Conservation (phyloP, 2,329 filamentous ascomycete species). For the Drechslera avenae region DNA sequence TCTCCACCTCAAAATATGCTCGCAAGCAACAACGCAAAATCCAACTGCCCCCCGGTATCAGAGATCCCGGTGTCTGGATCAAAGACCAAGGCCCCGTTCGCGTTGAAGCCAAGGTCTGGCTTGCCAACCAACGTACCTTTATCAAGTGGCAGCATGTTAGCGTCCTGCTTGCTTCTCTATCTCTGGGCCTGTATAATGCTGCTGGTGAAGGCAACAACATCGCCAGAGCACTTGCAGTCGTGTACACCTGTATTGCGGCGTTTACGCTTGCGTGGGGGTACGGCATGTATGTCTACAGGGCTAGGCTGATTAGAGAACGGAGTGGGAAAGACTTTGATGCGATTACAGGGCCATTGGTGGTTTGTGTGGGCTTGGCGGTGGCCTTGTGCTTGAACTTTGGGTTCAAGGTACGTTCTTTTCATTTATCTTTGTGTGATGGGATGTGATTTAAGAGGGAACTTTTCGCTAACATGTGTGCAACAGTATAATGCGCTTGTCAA, state of each 20-base stretch:
- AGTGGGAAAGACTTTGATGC: conserved; percentile 95
- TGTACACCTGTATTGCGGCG: conserved; percentile 79
- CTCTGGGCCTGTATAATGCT: conserved; percentile 85
- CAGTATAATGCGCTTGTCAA: conserved; percentile 30
- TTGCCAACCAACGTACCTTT: conserved; percentile 97
- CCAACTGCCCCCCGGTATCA: conserved; percentile 82
- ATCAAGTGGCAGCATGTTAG: conserved; percentile 98
- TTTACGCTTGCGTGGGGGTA: conserved; percentile 91
- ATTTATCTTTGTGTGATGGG: not conserved
- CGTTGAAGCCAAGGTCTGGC: conserved; percentile 97
- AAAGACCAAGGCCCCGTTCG: conserved; percentile 92
- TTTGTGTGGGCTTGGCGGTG: conserved; percentile 77
- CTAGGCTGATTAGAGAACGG: conserved; percentile 78
- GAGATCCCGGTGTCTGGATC: conserved; percentile 83
- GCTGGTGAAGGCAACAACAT: conserved; percentile 76
- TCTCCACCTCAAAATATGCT: conserved; percentile 75
- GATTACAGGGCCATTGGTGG: conserved; percentile 78
- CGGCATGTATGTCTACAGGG: conserved; percentile 75
- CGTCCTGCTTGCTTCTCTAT: conserved; percentile 82
- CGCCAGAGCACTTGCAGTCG: conserved; percentile 77
- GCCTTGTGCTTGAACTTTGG: conserved; percentile 86
- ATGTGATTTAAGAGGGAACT: not conserved
- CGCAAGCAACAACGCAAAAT: conserved; percentile 55
- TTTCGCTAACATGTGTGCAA: not conserved
- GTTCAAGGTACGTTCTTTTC: conserved; percentile 68